Percentiles rank a stretch among this genome's conserved stretches.
phyloP scores from a whole-genome alignment of 2,329 filamentous ascomycete genomes.

The Cytospora piceae region DNA sequence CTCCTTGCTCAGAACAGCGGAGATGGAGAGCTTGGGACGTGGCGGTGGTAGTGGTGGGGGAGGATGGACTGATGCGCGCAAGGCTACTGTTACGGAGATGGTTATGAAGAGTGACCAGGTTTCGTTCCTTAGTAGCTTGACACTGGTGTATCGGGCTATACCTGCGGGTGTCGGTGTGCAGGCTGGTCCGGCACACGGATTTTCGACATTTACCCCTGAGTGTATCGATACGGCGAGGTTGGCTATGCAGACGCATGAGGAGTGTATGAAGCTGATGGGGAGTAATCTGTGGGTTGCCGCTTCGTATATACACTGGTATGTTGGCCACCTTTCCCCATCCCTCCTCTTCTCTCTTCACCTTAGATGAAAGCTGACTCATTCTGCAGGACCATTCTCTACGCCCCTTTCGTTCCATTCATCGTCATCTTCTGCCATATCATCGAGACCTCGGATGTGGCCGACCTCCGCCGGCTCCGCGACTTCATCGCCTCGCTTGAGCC shows the following conservation, averaged over 20 bases:
- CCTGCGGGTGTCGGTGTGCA: conserved; percentile 41
- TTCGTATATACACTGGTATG: conserved; percentile 58
- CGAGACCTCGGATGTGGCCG: conserved; percentile 55
- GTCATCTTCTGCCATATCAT: conserved; percentile 62
- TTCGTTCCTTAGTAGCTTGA: conserved; percentile 51
- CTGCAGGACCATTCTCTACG: conserved; percentile 56
- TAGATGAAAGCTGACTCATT: conserved; percentile 4
- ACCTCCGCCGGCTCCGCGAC: conserved; percentile 58
- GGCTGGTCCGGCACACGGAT: conserved; percentile 36
- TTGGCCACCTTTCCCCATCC: neutral
- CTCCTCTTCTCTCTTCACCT: conserved; percentile 12
- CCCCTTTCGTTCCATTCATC: conserved; percentile 63
- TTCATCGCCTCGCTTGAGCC: conserved; percentile 61
- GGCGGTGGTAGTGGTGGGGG: neutral
- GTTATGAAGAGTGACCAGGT: conserved; percentile 54
- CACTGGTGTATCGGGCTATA: conserved; percentile 57
- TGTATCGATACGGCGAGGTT: conserved; percentile 55
- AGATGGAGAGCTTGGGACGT: conserved; percentile 41
- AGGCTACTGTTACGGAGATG: conserved; percentile 48
- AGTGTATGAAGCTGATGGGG: conserved; percentile 49
- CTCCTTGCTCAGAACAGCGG: conserved; percentile 41
- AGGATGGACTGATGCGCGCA: conserved; percentile 37
- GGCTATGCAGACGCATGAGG: conserved; percentile 50
- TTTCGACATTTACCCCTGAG: conserved; percentile 50
- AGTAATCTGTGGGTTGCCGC: conserved; percentile 46